phyloP scores from a whole-genome alignment of 2,329 filamentous ascomycete genomes.

The Penicillium sp. region DNA sequence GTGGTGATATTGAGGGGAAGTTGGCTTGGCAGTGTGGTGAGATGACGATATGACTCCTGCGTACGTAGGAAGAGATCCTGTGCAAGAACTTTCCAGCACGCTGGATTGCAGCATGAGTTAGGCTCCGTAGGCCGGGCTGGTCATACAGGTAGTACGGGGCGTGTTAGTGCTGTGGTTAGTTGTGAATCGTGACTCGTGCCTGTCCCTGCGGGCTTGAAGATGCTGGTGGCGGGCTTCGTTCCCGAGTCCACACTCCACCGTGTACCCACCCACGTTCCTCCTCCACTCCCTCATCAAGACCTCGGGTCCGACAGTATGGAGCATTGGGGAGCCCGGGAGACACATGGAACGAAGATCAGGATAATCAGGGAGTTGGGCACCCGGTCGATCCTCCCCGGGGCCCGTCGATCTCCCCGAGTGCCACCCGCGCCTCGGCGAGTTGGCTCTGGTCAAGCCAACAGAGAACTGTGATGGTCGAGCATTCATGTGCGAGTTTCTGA shows the following conservation, averaged over 20 bases:
- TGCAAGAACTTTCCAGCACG: not conserved
- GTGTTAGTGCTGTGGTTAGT: not conserved
- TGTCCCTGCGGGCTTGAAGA: not conserved
- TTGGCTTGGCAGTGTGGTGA: not conserved
- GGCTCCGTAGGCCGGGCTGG: not conserved
- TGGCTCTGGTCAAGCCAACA: not conserved
- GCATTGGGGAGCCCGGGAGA: not conserved
- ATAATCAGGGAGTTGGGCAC: not conserved
- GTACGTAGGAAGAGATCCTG: not conserved
- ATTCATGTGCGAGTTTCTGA: too few species aligned
- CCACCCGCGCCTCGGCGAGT: not conserved
- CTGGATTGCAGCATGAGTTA: not conserved
- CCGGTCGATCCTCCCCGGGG: slow-evolving; percentile 4
- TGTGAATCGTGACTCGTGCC: not conserved
- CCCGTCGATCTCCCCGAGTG: slow-evolving; percentile 1
- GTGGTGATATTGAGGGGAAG: not conserved
- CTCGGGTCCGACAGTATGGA: not conserved
- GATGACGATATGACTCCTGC: not conserved
- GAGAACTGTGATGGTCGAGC: not conserved
- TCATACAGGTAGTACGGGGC: not conserved
- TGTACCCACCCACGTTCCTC: not conserved
- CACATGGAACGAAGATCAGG: not conserved
- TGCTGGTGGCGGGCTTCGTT: not conserved
- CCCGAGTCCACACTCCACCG: not conserved
- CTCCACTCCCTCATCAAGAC: not conserved